Evolutionary conservation across 768 basidiomycete species (phyloP).

Genomic region (Tricholoma matsutake): DNA sequence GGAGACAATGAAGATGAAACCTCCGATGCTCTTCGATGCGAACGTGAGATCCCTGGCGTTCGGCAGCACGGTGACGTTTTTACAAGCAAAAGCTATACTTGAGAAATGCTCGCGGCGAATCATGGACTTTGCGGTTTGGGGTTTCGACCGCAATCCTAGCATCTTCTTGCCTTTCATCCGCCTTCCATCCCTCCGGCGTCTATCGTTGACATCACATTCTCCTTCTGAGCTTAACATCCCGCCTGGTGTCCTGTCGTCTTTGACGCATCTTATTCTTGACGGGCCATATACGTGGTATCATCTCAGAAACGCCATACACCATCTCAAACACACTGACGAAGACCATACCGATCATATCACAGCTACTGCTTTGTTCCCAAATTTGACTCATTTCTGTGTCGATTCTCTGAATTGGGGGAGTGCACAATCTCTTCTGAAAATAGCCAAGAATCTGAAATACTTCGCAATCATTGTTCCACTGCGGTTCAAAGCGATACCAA

Average conservation of each 20-base stretch:
- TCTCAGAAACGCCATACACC: constrained; percentile 15
- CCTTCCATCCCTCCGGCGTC: constrained; percentile 9
- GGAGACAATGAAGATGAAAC: constrained; percentile 14
- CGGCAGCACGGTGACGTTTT: constrained; percentile 16
- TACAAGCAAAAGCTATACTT: constrained; percentile 18
- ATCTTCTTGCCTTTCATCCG: constrained; percentile 19
- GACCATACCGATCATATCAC: constrained; percentile 3
- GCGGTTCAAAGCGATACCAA: constrained; percentile 9
- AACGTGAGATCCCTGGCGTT: constrained; percentile 13
- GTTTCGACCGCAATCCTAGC: constrained; percentile 14
- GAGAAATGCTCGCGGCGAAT: constrained; percentile 13
- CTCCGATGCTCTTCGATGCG: constrained; percentile 7
- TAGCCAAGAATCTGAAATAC: constrained; percentile 18
- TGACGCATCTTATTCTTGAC: constrained; percentile 26
- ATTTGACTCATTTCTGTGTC: constrained; percentile 21
- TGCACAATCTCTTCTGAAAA: constrained; percentile 15
- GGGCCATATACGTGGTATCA: constrained; percentile 20
- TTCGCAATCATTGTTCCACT: constrained; percentile 18
- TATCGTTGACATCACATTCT: constrained; percentile 12
- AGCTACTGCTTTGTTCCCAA: constrained; percentile 9
- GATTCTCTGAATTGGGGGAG: constrained; percentile 23
- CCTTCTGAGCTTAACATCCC: constrained; percentile 21
- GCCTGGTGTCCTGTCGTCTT: constrained; percentile 13
- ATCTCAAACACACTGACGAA: constrained; percentile 4
- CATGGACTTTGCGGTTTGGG: constrained; percentile 16